Evolutionary conservation across 305 asterid species (phyloP), one percentile per base, ranked within the genome.

Genomic region (Ajuga reptans): DNA sequence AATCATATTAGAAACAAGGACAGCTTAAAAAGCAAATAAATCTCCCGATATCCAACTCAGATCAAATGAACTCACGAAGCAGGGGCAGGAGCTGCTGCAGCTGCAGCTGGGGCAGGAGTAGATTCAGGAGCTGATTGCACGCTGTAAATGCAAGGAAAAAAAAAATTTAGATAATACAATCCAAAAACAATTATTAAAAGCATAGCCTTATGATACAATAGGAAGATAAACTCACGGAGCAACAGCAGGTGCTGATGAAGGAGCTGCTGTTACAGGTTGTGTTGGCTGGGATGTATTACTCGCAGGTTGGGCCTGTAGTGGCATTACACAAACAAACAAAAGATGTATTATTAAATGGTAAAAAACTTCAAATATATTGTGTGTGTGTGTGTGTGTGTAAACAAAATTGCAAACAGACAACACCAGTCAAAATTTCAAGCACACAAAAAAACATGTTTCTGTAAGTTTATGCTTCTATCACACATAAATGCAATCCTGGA

Each of bases 211-310:
- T 56, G 51, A 52, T 65, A 66, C 56, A 68, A 8, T 7, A 55
- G 69, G 1, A 46, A 29, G 50, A 72, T 74, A 68, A 75, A 85
- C 89, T 81, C 62, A 89, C 93, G 79, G 81, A 43, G 78, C 81
- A 55, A 77, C 75, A 73, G 79, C 59, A 27, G 87, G 75, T 43
- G 83, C 82, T 55, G 87, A 77, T 45, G 85, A 65, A 55, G 82
- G 91, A 66, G 86, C 81, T 49, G 84, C 84, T 47, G 91, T 64
- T 50, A 80, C 84, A 0, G 88, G 88, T 80, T 77, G 84, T 3
- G 86, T 74, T 61, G 87, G 81, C 70, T 24, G 87, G 60, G 88
- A 78, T 66, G 95, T 72, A 64, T 80, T 80, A 74, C 79, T 67
- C 67, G 80, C 84, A 72, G 87, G 82, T 77, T 84, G 87, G 15